A percentile compares a stretch with the other conserved stretches of the same genome.
Conservation (phyloP, 202 grass and related monocot species). For the Eragrostis tef region DNA sequence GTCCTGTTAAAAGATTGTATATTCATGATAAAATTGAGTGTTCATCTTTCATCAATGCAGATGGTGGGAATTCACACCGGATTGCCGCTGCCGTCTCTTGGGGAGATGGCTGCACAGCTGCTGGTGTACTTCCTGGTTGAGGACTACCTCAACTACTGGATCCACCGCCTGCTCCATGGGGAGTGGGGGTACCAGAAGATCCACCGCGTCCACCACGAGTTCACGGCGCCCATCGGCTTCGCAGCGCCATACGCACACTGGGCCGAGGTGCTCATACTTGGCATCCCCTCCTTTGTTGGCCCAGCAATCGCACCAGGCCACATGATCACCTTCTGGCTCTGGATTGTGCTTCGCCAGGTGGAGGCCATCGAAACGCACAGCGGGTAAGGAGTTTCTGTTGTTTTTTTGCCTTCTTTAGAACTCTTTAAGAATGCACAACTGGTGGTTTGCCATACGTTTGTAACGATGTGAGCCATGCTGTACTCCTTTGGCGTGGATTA, state of each 20-base stretch:
- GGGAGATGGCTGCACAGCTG: slow-evolving; percentile 75
- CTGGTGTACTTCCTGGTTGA: slow-evolving; percentile 86
- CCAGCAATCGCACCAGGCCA: slow-evolving; percentile 79
- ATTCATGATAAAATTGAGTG: background rate
- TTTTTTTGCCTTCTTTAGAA: slow-evolving; percentile 12
- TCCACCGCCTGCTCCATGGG: slow-evolving; percentile 81
- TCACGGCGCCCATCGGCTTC: slow-evolving; percentile 84
- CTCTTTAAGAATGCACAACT: background rate
- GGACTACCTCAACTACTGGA: slow-evolving; percentile 94
- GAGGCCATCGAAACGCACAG: slow-evolving; percentile 93
- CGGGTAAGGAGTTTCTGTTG: slow-evolving; percentile 59
- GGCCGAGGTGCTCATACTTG: slow-evolving; percentile 86
- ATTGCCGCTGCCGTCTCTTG: slow-evolving; percentile 72
- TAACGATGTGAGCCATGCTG: background rate
- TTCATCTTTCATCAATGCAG: slow-evolving; percentile 46
- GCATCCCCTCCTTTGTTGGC: slow-evolving; percentile 78
- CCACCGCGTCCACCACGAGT: slow-evolving; percentile 88
- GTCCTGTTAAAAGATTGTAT: background rate
- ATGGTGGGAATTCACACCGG: slow-evolving; percentile 77
- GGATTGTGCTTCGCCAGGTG: slow-evolving; percentile 82
- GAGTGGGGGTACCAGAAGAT: slow-evolving; percentile 95
- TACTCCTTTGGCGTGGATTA: slow-evolving; percentile 2
- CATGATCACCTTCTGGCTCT: slow-evolving; percentile 95
- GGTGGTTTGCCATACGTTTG: background rate
- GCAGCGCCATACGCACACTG: slow-evolving; percentile 91